Conservation (phyloP, 768 basidiomycete genomes). For the Strobilomyces echinocephalus region DNA sequence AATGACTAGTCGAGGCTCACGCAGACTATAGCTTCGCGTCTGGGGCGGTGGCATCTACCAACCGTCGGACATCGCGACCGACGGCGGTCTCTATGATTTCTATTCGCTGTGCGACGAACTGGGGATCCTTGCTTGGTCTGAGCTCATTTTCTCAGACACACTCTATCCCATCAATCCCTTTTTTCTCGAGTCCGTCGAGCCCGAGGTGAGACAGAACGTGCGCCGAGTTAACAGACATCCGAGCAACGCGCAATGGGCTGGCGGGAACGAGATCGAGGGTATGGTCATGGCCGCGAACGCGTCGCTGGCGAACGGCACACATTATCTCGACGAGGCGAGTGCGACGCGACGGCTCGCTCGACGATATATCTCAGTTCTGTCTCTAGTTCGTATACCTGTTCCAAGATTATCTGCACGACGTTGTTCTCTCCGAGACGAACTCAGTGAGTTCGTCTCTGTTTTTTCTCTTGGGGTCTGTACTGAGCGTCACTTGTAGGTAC, state of each 20-base stretch:
- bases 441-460: conserved; percentile 33
- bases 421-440: conserved; percentile 42
- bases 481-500: conserved; percentile 32
- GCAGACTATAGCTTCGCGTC: conserved; percentile 41
- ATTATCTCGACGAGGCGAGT: conserved; percentile 41
- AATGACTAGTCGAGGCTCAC: background rate
- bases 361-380: background rate
- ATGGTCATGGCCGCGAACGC: conserved; percentile 26
- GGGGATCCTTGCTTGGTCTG: conserved; percentile 58
- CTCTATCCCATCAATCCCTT: conserved; percentile 54
- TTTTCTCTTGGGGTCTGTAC: background rate
- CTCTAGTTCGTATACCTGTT: conserved; percentile 46
- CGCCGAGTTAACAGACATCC: conserved; percentile 51
- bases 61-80: conserved; percentile 36
- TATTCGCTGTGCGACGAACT: conserved; percentile 57
- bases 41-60: conserved; percentile 59
- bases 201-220: conserved; percentile 48
- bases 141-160: conserved; percentile 42
- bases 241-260: conserved; percentile 56
- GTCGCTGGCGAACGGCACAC: background rate
- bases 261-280: conserved; percentile 43
- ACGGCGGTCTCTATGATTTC: conserved; percentile 49
- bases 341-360: background rate
- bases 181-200: conserved; percentile 45
- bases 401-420: conserved; percentile 46